A percentile compares a stretch with the other conserved stretches of the same genome.
Conservation (phyloP, 306 rosid genomes). For the Dalbergia oliveri region DNA sequence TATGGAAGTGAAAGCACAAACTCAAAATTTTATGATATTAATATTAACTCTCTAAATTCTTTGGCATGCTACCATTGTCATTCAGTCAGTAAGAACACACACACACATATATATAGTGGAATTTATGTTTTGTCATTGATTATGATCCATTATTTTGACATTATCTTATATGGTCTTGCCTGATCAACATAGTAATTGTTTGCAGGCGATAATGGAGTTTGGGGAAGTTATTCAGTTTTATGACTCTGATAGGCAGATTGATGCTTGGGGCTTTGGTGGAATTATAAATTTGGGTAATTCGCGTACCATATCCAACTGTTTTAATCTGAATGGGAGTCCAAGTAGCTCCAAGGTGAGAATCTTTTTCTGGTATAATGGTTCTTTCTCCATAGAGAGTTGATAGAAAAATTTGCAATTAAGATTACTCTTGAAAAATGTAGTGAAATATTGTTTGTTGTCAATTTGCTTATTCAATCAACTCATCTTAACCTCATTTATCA, state of each 20-base stretch:
- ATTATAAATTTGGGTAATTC: slow-evolving; percentile 47
- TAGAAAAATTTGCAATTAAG: not conserved
- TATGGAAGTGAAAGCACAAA: too few species aligned
- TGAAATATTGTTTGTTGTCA: not conserved
- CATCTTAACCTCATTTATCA: slow-evolving; percentile 19
- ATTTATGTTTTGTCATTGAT: too few species aligned
- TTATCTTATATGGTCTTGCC: not conserved
- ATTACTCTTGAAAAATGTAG: too few species aligned
- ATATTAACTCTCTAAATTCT: not conserved
- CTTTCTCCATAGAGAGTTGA: not conserved
- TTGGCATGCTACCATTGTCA: too few species aligned
- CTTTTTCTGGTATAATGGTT: not conserved
- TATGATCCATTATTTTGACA: not conserved
- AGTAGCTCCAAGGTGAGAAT: slow-evolving; percentile 63
- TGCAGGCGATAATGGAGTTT: slow-evolving; percentile 83
- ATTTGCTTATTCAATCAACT: not conserved
- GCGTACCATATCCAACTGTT: slow-evolving; percentile 65
- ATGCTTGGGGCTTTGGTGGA: slow-evolving; percentile 98
- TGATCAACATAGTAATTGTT: slow-evolving; percentile 32
- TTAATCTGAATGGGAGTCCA: slow-evolving; percentile 72
- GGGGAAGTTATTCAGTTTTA: slow-evolving; percentile 94
- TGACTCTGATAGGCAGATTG: slow-evolving; percentile 73
- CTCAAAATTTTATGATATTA: too few species aligned
- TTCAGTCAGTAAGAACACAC: not conserved
- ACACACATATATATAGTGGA: too few species aligned